phyloP scores from a whole-genome alignment of 2,329 filamentous ascomycete genomes.

The Paecilomyces fulvus region DNA sequence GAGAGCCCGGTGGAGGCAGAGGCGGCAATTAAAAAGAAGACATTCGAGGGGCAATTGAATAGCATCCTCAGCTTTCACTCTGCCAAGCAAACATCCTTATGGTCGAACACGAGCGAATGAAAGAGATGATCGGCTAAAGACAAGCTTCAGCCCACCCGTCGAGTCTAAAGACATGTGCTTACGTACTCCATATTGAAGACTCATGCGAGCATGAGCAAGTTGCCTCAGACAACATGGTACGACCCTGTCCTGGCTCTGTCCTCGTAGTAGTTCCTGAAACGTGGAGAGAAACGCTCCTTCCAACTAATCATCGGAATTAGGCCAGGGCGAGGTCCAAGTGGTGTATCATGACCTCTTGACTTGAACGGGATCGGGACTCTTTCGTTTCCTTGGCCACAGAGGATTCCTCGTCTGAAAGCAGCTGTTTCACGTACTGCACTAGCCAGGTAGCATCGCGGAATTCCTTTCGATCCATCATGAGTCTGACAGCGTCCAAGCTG shows the following conservation, averaged over 20 bases:
- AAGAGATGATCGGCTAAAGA: neutral
- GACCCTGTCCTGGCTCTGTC: neutral
- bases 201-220: neutral
- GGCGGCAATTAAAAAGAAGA: neutral
- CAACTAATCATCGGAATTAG: constrained; percentile 4
- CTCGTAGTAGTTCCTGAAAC: neutral
- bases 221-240: neutral
- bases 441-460: constrained; percentile 20
- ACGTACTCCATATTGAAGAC: neutral
- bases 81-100: neutral
- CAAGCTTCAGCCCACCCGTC: neutral
- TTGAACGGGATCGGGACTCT: constrained; percentile 9
- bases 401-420: constrained; percentile 17
- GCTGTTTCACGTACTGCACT: constrained; percentile 21
- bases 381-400: constrained; percentile 6
- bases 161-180: neutral
- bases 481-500: constrained; percentile 30
- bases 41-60: neutral
- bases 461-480: constrained; percentile 25
- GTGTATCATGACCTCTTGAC: constrained; percentile 17
- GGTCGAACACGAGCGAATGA: neutral
- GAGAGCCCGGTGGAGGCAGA: neutral
- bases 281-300: neutral
- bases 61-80: neutral
- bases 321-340: constrained; percentile 16